Conservation (phyloP, 345 rosid genomes). For the Draba incana region DNA sequence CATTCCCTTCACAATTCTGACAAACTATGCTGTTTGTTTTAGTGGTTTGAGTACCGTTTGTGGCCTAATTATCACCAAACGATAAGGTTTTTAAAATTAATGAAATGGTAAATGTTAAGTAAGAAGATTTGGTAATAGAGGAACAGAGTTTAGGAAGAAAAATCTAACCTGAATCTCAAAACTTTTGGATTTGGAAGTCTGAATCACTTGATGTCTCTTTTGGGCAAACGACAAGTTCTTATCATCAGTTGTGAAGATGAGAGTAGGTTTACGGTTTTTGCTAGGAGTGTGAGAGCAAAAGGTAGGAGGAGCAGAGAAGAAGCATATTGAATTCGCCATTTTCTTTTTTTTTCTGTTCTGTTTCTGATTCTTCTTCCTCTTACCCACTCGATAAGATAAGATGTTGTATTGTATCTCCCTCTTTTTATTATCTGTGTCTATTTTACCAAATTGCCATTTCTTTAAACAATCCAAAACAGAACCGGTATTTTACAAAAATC, state of each 20-base stretch:
- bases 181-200: conserved; percentile 53
- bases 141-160: conserved; percentile 2
- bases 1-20: conserved; percentile 75
- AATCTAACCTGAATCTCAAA: conserved; percentile 66
- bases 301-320: conserved; percentile 40
- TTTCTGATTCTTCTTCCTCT: conserved; percentile 42
- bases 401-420: neutral
- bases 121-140: neutral
- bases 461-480: conserved; percentile 21
- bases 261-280: conserved; percentile 22
- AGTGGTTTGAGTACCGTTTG: conserved; percentile 41
- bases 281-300: conserved; percentile 31
- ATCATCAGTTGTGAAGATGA: conserved; percentile 24
- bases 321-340: conserved; percentile 42
- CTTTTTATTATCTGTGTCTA: neutral
- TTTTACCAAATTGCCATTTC: conserved; percentile 30
- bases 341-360: neutral
- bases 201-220: conserved; percentile 46
- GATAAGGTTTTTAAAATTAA: neutral
- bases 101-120: neutral
- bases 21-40: conserved; percentile 71
- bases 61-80: conserved; percentile 53
- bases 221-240: conserved; percentile 11
- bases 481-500: neutral
- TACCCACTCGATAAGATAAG: conserved; percentile 47